phyloP scores from a whole-genome alignment of 192 early-diverging fungal genomes.

The Cladochytrium replicatum region DNA sequence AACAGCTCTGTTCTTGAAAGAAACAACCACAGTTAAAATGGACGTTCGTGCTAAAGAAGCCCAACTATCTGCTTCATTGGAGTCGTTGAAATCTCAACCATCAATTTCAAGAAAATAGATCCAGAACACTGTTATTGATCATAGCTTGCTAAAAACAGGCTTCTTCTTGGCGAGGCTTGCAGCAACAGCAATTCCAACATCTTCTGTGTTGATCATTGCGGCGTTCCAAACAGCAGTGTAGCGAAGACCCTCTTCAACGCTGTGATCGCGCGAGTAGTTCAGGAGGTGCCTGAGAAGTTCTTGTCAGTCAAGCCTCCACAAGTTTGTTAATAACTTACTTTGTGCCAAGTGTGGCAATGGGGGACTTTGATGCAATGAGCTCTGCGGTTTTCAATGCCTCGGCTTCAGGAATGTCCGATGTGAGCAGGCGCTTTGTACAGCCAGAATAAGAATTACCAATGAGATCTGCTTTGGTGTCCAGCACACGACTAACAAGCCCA shows the following conservation, averaged over 20 bases:
- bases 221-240: slow-evolving; percentile 87
- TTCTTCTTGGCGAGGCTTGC: slow-evolving; percentile 8
- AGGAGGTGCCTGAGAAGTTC: slow-evolving; percentile 47
- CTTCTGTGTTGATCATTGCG: slow-evolving; percentile 62
- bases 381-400: slow-evolving; percentile 60
- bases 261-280: slow-evolving; percentile 88
- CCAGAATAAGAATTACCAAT: slow-evolving; percentile 34
- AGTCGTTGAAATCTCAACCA: no score
- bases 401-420: slow-evolving; percentile 37
- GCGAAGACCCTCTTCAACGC: slow-evolving; percentile 73
- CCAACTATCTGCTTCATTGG: no score
- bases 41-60: no score
- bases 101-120: no score
- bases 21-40: no score
- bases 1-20: no score
- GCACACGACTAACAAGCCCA: slow-evolving; percentile 52
- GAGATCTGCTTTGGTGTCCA: slow-evolving; percentile 29
- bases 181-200: neutral
- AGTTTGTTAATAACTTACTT: slow-evolving; percentile 43
- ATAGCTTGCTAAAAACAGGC: slow-evolving; percentile 11
- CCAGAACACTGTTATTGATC: no score
- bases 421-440: slow-evolving; percentile 28
- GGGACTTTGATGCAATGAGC: slow-evolving; percentile 79
- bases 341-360: slow-evolving; percentile 73
- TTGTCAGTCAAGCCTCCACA: neutral